phyloP scores from a whole-genome alignment of 345 rosid genomes.

The Cardamine resedifolia region DNA sequence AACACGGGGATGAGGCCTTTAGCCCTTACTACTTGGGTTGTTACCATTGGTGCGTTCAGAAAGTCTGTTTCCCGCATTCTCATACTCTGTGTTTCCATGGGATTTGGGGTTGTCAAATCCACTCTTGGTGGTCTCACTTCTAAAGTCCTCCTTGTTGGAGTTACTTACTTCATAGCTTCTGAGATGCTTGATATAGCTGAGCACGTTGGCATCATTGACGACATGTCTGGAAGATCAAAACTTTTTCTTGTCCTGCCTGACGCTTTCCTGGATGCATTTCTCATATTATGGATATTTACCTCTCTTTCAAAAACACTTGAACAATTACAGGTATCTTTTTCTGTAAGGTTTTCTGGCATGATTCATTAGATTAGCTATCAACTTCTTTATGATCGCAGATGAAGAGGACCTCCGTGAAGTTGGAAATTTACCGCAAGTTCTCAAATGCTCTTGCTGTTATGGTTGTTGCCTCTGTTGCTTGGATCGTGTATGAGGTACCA shows the following conservation, averaged over 20 bases:
- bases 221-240: constrained; percentile 87
- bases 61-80: constrained; percentile 76
- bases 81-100: constrained; percentile 87
- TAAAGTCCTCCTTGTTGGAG: constrained; percentile 86
- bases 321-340: constrained; percentile 70
- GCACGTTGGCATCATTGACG: constrained; percentile 85
- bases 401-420: constrained; percentile 79
- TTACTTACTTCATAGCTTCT: constrained; percentile 87
- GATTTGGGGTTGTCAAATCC: constrained; percentile 95
- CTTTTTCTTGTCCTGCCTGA: constrained; percentile 85
- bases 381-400: constrained; percentile 41
- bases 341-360: constrained; percentile 4
- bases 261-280: constrained; percentile 92
- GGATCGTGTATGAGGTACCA: constrained; percentile 89
- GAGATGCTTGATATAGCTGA: constrained; percentile 85
- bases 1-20: constrained; percentile 75
- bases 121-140: constrained; percentile 98
- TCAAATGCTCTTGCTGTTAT: constrained; percentile 81
- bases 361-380: neutral
- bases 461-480: constrained; percentile 82
- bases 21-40: constrained; percentile 81
- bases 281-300: constrained; percentile 91
- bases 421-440: constrained; percentile 93
- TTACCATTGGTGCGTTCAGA: constrained; percentile 83
- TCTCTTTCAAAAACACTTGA: constrained; percentile 84